These are phyloP conservation scores for Vinca major DNA, from an alignment of 305 asterid species.

Conservation along the genomic window DNA sequence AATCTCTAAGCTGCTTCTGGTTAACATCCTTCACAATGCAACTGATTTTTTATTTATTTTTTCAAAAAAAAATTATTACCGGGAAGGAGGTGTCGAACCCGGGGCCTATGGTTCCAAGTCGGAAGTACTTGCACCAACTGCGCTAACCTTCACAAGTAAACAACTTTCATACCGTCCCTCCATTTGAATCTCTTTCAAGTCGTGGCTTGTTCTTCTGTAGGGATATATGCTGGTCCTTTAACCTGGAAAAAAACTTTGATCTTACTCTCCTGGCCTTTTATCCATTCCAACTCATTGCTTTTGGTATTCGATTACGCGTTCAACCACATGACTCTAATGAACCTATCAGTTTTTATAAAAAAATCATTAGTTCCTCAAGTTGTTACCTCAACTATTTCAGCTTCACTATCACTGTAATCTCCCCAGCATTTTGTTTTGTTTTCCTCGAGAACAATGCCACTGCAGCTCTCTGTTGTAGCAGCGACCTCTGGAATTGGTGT, in stretches of 20 bases:
- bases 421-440: conserved; percentile 47
- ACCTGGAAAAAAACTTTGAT: background rate
- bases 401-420: conserved; percentile 51
- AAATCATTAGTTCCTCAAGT: conserved; percentile 17
- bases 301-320: background rate
- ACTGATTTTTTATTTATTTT: no score
- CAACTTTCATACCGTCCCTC: background rate
- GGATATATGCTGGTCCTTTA: background rate
- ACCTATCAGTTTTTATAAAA: background rate
- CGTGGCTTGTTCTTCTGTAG: background rate
- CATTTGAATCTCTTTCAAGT: background rate
- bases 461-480: conserved; percentile 21
- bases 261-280: background rate
- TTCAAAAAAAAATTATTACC: no score
- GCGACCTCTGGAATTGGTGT: conserved; percentile 22
- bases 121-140: no score
- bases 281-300: background rate
- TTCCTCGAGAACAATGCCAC: conserved; percentile 26
- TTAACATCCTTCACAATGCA: background rate
- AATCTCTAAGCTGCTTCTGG: background rate
- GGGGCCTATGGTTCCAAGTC: no score
- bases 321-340: background rate
- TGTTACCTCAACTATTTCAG: conserved; percentile 33
- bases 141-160: background rate
- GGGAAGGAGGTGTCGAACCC: no score